Evolutionary conservation across 345 rosid species (phyloP).

Genomic region (Populus deltoides): DNA sequence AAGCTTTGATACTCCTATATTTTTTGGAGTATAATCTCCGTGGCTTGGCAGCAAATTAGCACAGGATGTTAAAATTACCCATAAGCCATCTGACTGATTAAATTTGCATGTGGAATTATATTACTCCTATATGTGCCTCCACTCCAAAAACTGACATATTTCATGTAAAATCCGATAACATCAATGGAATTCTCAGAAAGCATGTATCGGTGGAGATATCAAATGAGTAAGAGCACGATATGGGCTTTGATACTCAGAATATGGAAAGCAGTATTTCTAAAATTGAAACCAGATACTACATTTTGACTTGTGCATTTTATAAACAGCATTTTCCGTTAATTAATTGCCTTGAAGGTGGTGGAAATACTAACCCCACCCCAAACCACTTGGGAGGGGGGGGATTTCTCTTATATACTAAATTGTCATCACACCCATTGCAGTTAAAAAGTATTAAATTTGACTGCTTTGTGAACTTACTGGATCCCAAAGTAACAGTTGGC

Average conservation of each 20-base stretch:
- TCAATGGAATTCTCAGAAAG: background rate
- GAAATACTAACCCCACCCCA: too few relatives aligned
- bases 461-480: conserved; percentile 53
- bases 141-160: background rate
- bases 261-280: too few relatives aligned
- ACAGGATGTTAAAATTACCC: background rate
- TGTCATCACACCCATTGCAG: background rate
- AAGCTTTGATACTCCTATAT: background rate
- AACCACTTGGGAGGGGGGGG: too few relatives aligned
- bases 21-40: background rate
- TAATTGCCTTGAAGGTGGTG: too few relatives aligned
- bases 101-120: background rate
- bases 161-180: background rate
- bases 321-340: too few relatives aligned
- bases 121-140: background rate
- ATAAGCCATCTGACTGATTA: background rate
- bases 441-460: background rate
- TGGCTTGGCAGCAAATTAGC: background rate
- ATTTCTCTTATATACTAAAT: background rate
- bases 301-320: too few relatives aligned
- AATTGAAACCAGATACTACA: too few relatives aligned
- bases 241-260: too few relatives aligned
- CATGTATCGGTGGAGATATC: background rate
- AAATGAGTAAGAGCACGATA: too few relatives aligned
- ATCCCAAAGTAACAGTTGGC: conserved; percentile 74